Base-by-base conservation (phyloP, 352 stramenopile species). In the Globisporangium emineosum region DNA sequence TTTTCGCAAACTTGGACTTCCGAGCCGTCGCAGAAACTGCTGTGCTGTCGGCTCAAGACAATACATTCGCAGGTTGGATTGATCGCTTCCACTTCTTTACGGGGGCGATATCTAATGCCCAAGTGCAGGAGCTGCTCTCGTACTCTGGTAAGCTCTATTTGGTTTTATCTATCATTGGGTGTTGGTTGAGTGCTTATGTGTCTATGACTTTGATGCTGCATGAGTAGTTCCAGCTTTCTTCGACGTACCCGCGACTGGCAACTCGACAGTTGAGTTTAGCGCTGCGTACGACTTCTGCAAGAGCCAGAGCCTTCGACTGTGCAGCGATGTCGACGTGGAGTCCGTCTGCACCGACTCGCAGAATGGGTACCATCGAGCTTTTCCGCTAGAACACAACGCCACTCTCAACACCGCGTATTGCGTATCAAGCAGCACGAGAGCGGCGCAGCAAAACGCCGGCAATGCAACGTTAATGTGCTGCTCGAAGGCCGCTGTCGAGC, bases 61-160 rank as follows among this genome's bases (percentile, higher is more conserved):
- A 30, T n/a, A 51, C 33, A 3, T 85, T 85, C 53, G 65, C 32
- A 0, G 79, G 79, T 10, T 86, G 77, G 77, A 78, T 89, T 19
- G 64, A 70, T 4, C 65, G 70, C 1, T 75, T 86, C 55, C 74
- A 83, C 17, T 89, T 70, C 40, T 76, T 85, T 52, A 30, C 73
- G 25, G 71, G 62, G 15, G 67, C 70, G 17, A 70, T 89, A 15
- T 71, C 75, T 1, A 10, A 54, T 10, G 30, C 67, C 25, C 69
- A 89, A 67, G 56, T 86, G 2, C 29, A 71, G 37, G 66, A 77
- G 40, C 66, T 86, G 3, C 23, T 66, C 23, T 67, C 72, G 23
- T 81, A 77, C 27, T 78, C 76, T 63, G 79, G 79, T 88, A 71
- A 27, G 54, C 15, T 27, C 15, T 37, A 1, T 25, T 23, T 25